phyloP scores from a whole-genome alignment of 192 early-diverging fungal species.

The Podila verticillata region DNA sequence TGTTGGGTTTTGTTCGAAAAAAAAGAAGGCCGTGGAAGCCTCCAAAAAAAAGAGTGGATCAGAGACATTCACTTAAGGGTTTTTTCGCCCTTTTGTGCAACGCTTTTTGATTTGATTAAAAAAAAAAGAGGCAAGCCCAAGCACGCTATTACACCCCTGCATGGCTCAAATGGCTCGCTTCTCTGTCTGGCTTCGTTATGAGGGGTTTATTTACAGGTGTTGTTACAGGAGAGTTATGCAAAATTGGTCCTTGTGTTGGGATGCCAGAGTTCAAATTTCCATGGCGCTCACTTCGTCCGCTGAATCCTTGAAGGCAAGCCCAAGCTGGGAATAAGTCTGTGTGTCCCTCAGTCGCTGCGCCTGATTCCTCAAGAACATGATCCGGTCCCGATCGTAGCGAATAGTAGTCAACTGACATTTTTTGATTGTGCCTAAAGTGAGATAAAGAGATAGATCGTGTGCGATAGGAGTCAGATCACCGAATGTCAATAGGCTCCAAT shows the following conservation, averaged over 20 bases:
- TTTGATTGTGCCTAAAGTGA: conserved; percentile 48
- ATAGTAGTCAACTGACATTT: conserved; percentile 53
- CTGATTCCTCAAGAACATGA: conserved; percentile 44
- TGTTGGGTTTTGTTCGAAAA: no score
- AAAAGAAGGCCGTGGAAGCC: no score
- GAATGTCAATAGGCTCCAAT: no score
- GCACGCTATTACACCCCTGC: no score
- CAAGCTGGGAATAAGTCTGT: conserved; percentile 36
- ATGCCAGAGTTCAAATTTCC: conserved; percentile 11
- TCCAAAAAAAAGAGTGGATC: no score
- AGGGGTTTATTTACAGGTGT: no score
- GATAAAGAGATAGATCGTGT: background rate
- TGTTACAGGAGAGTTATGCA: background rate
- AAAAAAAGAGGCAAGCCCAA: background rate
- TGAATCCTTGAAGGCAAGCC: conserved; percentile 35
- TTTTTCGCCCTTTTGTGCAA: no score
- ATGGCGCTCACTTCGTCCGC: conserved; percentile 33
- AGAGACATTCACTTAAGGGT: no score
- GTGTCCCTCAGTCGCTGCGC: conserved; percentile 35
- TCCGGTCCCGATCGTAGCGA: conserved; percentile 53
- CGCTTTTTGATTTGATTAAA: background rate
- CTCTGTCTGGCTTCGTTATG: background rate
- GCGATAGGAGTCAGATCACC: no score
- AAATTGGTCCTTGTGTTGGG: background rate
- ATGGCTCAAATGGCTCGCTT: background rate